Base-by-base conservation (phyloP, 768 basidiomycete species). In the Harrya chromipes region DNA sequence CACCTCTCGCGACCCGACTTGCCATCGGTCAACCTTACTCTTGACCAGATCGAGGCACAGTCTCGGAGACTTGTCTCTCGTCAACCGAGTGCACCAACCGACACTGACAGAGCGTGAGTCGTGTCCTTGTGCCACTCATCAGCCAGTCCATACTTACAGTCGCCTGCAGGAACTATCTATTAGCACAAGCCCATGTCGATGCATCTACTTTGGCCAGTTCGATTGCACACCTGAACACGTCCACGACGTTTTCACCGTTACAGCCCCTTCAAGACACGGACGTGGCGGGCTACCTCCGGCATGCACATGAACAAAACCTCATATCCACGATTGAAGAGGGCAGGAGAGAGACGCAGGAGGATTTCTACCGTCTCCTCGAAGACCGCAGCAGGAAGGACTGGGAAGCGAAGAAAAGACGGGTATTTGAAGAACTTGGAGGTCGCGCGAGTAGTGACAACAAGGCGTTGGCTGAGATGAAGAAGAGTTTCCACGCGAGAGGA, bases 41-140 rank as follows among this genome's bases (percentile, higher is more conserved):
- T 98, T 27, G 94, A 95, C 68, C 92, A 97, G 72, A 89, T 99
- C 54, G 95, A 98, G 67, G 84, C 87, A 0, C 92, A 95, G 71
- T 94, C 91, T 2, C 80, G 93, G 17, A 78, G 87, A 36, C 83
- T 97, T 21, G 84, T 88, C 5, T 82, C 87, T 20, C 79, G 84
- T 37, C 85, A 87, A 60, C 79, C 81, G 6, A 79, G 76, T 24
- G 68, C 79, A 17, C 74, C 85, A 1, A 76, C 75, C 35, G 88
- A 90, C 67, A 71, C 79, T 8, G 84, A 85, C 63, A 80, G 84
- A 75, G 88, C 85, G 89, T 88, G 67, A 53, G 86, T 70, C 11
- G 46, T 47, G 33, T 16, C 33, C 33, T 16, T 33, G 14, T 46
- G 40, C 47, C 42, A 35, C 49, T 35, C 55, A 14, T 47, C 16